phyloP scores from a whole-genome alignment of 805 yeast genomes.

The Candida andamanensis region DNA sequence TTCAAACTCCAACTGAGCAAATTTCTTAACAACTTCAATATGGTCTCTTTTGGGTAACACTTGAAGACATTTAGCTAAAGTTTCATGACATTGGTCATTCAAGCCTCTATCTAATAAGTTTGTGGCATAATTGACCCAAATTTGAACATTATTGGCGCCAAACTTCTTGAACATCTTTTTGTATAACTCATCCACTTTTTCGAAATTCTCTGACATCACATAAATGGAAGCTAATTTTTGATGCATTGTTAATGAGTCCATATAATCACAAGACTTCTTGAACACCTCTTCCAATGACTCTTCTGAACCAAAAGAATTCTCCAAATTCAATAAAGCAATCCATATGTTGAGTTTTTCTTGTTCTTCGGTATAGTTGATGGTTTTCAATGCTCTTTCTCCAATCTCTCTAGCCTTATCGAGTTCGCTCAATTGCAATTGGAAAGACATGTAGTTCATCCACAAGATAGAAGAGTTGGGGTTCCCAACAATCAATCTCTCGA shows the following conservation, averaged over 20 bases:
- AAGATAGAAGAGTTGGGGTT: constrained; percentile 88
- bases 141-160: constrained; percentile 55
- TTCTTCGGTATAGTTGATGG: constrained; percentile 87
- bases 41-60: constrained; percentile 67
- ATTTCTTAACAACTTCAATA: constrained; percentile 76
- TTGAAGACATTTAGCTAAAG: constrained; percentile 71
- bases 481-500: constrained; percentile 86
- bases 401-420: constrained; percentile 91
- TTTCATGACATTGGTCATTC: constrained; percentile 59
- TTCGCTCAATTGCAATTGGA: constrained; percentile 92
- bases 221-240: constrained; percentile 73
- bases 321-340: constrained; percentile 93
- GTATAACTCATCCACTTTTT: constrained; percentile 66
- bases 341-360: constrained; percentile 90
- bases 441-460: constrained; percentile 99
- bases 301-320: constrained; percentile 84
- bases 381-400: constrained; percentile 86
- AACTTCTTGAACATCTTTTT: constrained; percentile 67
- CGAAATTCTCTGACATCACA: constrained; percentile 64
- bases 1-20: constrained; percentile 80
- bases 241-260: constrained; percentile 84
- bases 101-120: constrained; percentile 59
- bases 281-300: constrained; percentile 78
- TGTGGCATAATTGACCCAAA: constrained; percentile 82
- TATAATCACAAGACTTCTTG: constrained; percentile 80